Evolutionary conservation across 768 basidiomycete species (phyloP).

Genomic region (Agrocybe chaxingu): DNA sequence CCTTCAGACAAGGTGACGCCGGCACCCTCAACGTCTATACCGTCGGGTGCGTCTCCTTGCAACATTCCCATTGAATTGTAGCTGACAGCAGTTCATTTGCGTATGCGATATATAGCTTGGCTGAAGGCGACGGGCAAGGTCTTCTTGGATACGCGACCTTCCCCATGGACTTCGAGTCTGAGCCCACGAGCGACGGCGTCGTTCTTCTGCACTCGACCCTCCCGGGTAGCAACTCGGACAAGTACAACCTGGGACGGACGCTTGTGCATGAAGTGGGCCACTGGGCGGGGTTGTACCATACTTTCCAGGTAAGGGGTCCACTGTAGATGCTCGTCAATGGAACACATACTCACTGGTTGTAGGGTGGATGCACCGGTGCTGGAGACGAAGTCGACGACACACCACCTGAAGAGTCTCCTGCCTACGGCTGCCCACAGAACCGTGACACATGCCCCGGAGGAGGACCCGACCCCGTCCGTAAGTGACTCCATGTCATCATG

Average conservation of each 20-base stretch:
- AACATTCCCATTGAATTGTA: not conserved
- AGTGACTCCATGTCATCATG: slow-evolving; percentile 4
- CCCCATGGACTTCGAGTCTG: slow-evolving; percentile 36
- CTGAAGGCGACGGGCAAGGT: slow-evolving; percentile 25
- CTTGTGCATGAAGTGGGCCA: slow-evolving; percentile 54
- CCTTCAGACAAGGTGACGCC: slow-evolving; percentile 37
- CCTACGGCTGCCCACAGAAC: slow-evolving; percentile 31
- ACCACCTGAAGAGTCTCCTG: slow-evolving; percentile 36
- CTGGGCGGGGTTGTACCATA: slow-evolving; percentile 57
- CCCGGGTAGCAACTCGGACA: slow-evolving; percentile 34
- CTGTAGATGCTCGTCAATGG: not conserved
- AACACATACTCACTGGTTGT: not conserved
- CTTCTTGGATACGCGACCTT: slow-evolving; percentile 53
- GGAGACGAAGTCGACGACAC: slow-evolving; percentile 43
- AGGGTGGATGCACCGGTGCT: slow-evolving; percentile 32
- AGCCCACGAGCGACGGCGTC: slow-evolving; percentile 45
- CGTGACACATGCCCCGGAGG: slow-evolving; percentile 27
- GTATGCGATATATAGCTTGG: slow-evolving; percentile 17
- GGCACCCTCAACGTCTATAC: slow-evolving; percentile 48
- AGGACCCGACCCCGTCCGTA: slow-evolving; percentile 34
- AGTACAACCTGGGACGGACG: slow-evolving; percentile 45
- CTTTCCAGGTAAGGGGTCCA: slow-evolving; percentile 36
- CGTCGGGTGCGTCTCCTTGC: slow-evolving; percentile 32
- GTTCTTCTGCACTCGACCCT: slow-evolving; percentile 35
- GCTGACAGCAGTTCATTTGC: slow-evolving; percentile 17